Percentiles rank a stretch among this genome's conserved stretches.
phyloP scores from a whole-genome alignment of 768 basidiomycete genomes.

The Lepiota venenata region DNA sequence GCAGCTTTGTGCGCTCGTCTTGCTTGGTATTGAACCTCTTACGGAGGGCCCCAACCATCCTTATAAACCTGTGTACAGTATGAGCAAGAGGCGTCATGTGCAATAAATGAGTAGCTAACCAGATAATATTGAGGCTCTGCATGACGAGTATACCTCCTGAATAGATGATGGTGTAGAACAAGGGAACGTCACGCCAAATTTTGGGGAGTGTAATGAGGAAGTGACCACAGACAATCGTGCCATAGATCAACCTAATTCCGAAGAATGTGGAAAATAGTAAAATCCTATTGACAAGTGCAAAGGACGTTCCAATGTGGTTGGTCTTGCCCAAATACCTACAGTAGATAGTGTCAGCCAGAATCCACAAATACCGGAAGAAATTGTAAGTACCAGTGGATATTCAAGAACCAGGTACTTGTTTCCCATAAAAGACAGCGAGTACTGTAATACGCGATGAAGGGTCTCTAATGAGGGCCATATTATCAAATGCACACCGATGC shows the following conservation, averaged over 20 bases:
- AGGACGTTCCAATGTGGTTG: slow-evolving; percentile 59
- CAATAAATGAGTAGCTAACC: slow-evolving; percentile 36
- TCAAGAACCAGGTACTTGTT: slow-evolving; percentile 83
- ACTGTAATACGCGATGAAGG: slow-evolving; percentile 79
- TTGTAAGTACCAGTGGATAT: slow-evolving; percentile 70
- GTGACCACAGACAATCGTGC: slow-evolving; percentile 54
- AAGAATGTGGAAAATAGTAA: slow-evolving; percentile 68
- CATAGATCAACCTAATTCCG: slow-evolving; percentile 67
- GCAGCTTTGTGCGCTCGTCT: slow-evolving; percentile 1
- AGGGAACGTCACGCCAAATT: slow-evolving; percentile 52
- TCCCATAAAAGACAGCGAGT: slow-evolving; percentile 84
- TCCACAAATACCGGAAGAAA: no score
- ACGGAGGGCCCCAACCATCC: slow-evolving; percentile 64
- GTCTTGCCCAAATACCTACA: slow-evolving; percentile 76
- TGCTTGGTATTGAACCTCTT: slow-evolving; percentile 47
- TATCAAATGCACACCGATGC: slow-evolving; percentile 5
- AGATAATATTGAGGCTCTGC: slow-evolving; percentile 74
- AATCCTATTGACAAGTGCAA: slow-evolving; percentile 72
- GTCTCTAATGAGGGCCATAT: slow-evolving; percentile 34
- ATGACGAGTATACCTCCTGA: slow-evolving; percentile 60
- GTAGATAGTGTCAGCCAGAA: background rate
- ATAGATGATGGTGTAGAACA: slow-evolving; percentile 47
- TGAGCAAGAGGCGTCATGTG: background rate
- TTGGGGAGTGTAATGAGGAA: slow-evolving; percentile 60
- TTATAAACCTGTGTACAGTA: slow-evolving; percentile 52